Percentiles rank a stretch among this genome's conserved stretches.
Evolutionary conservation across 2,329 filamentous ascomycete genomes (phyloP).

Genomic region (Penicillium janthinellum): DNA sequence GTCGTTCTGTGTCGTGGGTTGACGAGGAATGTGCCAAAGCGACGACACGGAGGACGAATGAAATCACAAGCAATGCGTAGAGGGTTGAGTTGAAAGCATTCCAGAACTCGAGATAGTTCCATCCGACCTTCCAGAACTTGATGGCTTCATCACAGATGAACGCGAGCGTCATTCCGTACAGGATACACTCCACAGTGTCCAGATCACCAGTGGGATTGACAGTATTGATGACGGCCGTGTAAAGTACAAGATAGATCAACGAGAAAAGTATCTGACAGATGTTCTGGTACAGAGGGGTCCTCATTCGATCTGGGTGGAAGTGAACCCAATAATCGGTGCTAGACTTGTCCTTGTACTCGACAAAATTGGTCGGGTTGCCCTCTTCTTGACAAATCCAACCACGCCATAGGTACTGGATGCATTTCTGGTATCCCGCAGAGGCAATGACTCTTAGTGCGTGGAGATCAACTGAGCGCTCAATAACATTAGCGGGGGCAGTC

Average conservation of each 20-base stretch:
- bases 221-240: slow-evolving; percentile 90
- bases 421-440: slow-evolving; percentile 93
- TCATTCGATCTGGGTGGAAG: slow-evolving; percentile 92
- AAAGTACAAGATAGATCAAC: slow-evolving; percentile 78
- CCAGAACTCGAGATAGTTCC: slow-evolving; percentile 93
- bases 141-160: slow-evolving; percentile 84
- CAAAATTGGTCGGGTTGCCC: slow-evolving; percentile 82
- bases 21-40: slow-evolving; percentile 67
- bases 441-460: slow-evolving; percentile 88
- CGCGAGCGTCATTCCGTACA: slow-evolving; percentile 89
- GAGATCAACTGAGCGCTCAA: slow-evolving; percentile 90
- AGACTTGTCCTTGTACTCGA: slow-evolving; percentile 81
- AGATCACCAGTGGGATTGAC: slow-evolving; percentile 84
- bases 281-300: slow-evolving; percentile 90
- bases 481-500: slow-evolving; percentile 78
- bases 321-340: slow-evolving; percentile 77
- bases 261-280: slow-evolving; percentile 83
- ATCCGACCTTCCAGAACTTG: slow-evolving; percentile 93
- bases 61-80: slow-evolving; percentile 76
- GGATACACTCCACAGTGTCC: slow-evolving; percentile 76
- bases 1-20: slow-evolving; percentile 53
- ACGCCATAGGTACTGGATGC: slow-evolving; percentile 87
- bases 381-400: slow-evolving; percentile 98
- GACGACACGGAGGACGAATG: slow-evolving; percentile 76
- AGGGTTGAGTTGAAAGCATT: slow-evolving; percentile 89